These are phyloP conservation scores for Metschnikowia colocasiae DNA, from an alignment of 805 yeast genomes.

Conservation along the genomic window DNA sequence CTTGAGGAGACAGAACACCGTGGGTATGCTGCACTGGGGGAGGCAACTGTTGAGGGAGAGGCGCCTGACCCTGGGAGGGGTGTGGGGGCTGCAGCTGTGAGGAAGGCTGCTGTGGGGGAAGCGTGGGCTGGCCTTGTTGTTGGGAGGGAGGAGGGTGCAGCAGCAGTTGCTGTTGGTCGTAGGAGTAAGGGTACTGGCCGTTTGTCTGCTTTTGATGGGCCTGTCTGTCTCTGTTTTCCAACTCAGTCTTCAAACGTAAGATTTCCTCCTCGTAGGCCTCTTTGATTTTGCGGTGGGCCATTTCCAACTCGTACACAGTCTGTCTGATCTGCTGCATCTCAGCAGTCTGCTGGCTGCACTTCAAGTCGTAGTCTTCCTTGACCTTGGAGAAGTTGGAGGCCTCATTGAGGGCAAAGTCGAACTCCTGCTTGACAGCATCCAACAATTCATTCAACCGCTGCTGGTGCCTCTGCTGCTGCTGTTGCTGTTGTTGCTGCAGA, in stretches of 20 bases:
- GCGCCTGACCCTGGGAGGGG: background rate
- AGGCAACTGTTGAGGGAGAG: constrained; percentile 4
- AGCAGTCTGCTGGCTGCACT: constrained; percentile 84
- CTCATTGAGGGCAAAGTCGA: constrained; percentile 77
- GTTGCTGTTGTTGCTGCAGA: constrained; percentile 27
- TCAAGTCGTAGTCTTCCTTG: constrained; percentile 88
- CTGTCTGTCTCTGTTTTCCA: constrained; percentile 74
- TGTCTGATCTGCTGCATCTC: constrained; percentile 94
- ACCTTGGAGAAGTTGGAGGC: constrained; percentile 83
- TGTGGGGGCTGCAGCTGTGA: constrained; percentile 1
- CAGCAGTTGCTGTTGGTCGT: constrained; percentile 27
- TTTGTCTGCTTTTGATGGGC: constrained; percentile 37
- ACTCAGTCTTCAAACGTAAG: constrained; percentile 74
- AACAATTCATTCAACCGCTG: constrained; percentile 68
- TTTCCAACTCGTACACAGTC: constrained; percentile 88
- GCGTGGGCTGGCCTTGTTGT: constrained; percentile 24
- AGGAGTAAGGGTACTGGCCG: constrained; percentile 38
- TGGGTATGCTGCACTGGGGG: constrained; percentile 3
- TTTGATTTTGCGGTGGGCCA: constrained; percentile 91
- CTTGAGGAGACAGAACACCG: constrained; percentile 1
- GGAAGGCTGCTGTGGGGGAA: constrained; percentile 10
- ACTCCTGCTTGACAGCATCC: constrained; percentile 90
- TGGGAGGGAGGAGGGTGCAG: constrained; percentile 20
- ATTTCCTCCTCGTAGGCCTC: constrained; percentile 96
- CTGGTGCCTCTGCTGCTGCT: constrained; percentile 41